Percentiles rank a stretch among this genome's conserved stretches.
Evolutionary conservation across 306 rosid genomes (phyloP).

Genomic region (Mimosa bimucronata): DNA sequence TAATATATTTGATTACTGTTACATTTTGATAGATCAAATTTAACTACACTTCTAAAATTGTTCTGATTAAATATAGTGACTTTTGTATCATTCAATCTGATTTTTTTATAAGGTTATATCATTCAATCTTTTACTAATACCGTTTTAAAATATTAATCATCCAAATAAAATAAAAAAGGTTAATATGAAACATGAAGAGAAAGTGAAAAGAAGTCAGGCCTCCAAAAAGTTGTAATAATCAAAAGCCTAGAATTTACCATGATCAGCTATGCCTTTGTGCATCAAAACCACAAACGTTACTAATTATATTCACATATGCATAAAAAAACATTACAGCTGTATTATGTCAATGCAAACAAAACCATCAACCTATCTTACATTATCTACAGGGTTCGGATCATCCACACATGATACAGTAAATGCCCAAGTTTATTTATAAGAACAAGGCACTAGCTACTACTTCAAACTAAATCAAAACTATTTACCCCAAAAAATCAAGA

Average conservation of each 20-base stretch:
- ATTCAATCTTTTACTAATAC: too few relatives aligned
- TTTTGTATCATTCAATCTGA: too few relatives aligned
- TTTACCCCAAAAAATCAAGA: neutral
- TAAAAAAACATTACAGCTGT: neutral
- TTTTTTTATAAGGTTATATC: too few relatives aligned
- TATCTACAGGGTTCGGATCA: neutral
- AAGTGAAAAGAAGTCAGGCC: neutral
- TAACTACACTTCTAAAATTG: neutral
- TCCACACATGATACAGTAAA: neutral
- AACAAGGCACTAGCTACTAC: neutral
- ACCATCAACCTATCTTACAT: neutral
- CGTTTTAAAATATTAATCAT: too few relatives aligned
- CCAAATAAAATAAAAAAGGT: too few relatives aligned
- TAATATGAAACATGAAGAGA: neutral
- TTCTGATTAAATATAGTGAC: too few relatives aligned
- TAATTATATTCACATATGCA: neutral
- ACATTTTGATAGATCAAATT: neutral
- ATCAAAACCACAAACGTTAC: too few relatives aligned
- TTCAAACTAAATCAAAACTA: too few relatives aligned
- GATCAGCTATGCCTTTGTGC: too few relatives aligned
- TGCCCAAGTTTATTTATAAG: constrained; percentile 2
- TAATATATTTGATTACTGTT: too few relatives aligned
- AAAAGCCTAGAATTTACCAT: neutral
- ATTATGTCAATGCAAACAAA: neutral
- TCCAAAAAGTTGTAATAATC: neutral